phyloP scores from a whole-genome alignment of 2,329 filamentous ascomycete genomes.

The Plenodomus lindquistii region DNA sequence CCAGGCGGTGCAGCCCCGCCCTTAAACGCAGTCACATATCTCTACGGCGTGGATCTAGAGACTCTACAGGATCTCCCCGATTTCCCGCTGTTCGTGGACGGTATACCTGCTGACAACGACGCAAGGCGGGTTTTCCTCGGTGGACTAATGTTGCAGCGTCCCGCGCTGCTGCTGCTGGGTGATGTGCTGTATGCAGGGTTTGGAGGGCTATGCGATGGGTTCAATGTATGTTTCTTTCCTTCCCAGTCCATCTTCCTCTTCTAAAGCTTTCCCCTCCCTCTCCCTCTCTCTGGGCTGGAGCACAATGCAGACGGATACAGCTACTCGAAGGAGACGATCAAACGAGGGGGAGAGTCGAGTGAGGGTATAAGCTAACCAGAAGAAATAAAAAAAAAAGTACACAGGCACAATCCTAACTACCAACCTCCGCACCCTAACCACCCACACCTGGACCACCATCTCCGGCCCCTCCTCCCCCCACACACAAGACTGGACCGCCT shows the following conservation, averaged over 20 bases:
- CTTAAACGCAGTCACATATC: conserved; percentile 46
- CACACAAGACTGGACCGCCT: conserved; percentile 18
- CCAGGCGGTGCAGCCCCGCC: conserved; percentile 33
- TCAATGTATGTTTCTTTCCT: conserved; percentile 48
- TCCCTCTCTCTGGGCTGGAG: no score
- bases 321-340: no score
- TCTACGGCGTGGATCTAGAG: conserved; percentile 48
- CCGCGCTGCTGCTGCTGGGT: conserved; percentile 53
- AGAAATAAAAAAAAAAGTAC: conserved; percentile 37
- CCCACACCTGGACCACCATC: conserved; percentile 20
- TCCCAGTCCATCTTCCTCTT: no score
- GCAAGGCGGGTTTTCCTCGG: conserved; percentile 55
- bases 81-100: conserved; percentile 57
- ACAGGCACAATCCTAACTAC: conserved; percentile 40
- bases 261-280: no score
- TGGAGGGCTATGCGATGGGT: conserved; percentile 60
- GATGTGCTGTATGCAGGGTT: conserved; percentile 58
- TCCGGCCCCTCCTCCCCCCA: conserved; percentile 13
- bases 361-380: no score
- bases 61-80: conserved; percentile 45
- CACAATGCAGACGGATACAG: no score
- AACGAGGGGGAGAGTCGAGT: no score
- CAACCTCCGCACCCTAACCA: conserved; percentile 14
- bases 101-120: conserved; percentile 53
- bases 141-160: conserved; percentile 58